Base-by-base conservation (phyloP, 2,329 filamentous ascomycete genomes). In the Emericellopsis atlantica region DNA sequence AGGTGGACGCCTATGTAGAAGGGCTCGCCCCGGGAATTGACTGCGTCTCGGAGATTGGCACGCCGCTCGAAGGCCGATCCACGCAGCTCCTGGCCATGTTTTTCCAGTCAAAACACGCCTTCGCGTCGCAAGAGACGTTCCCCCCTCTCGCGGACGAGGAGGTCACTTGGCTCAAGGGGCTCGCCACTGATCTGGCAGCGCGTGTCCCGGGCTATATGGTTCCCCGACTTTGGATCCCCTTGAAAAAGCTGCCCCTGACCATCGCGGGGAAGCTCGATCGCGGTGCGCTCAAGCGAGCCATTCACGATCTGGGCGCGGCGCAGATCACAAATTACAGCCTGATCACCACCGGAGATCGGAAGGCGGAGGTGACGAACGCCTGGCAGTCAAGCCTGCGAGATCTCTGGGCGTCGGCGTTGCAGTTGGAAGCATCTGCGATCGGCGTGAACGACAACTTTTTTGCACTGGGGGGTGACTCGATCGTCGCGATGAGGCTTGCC, bases 401-500 rank as follows among this genome's bases (percentile, higher is more conserved):
- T 16, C 42, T 58, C 21, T 64, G 61, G 61, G 38, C 44, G 31
- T 48, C 52, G 29, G 43, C 61, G 4, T 51, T 64, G 2, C 54
- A 54, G 9, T 41, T 49, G 1, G 52, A 57, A 8, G 39, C 49
- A 6, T 22, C 39, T 11, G 51, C 55, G 5, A 45, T 63, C 23
- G 46, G 52, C 1, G 47, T 52, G 2, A 45, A 55, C 3, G 58
- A 62, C 45, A 59, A 56, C 50, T 67, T 67, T 53, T 59, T 67
- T 45, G 54, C 52, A 0, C 53, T 66, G 3, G 64, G 64, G 2
- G 64, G 67, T 5, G 65, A 70, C 50, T 70, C 67, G 0, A 54
- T 70, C 7, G 54, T 56, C 10, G 65, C 66, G 1, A 69, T 70
- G 64, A 60, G 57, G 41, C 51, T 69, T 3, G 63, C 66, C 2